phyloP scores from a whole-genome alignment of 2,329 filamentous ascomycete genomes.

The Penicillium freii region DNA sequence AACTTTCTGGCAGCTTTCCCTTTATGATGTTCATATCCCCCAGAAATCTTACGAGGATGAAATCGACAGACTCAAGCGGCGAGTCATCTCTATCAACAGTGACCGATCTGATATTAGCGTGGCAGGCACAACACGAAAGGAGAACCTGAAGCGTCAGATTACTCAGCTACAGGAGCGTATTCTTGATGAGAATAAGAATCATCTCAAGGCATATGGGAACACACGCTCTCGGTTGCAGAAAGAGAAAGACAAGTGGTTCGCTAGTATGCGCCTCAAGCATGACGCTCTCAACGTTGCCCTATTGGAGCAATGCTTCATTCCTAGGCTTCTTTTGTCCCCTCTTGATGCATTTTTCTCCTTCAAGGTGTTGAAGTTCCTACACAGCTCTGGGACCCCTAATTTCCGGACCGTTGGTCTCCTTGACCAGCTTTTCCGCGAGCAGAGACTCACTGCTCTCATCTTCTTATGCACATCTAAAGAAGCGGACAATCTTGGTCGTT shows the following conservation, averaged over 20 bases:
- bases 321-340: constrained; percentile 77
- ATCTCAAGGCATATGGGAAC: constrained; percentile 65
- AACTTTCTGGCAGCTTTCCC: constrained; percentile 86
- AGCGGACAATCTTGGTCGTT: constrained; percentile 87
- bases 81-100: constrained; percentile 64
- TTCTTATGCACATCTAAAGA: constrained; percentile 89
- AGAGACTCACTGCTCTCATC: constrained; percentile 76
- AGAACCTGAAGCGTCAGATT: constrained; percentile 67
- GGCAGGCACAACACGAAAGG: constrained; percentile 63
- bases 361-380: constrained; percentile 80
- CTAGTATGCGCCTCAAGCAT: constrained; percentile 60
- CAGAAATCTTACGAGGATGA: constrained; percentile 76
- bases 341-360: constrained; percentile 87
- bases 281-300: constrained; percentile 71
- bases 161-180: constrained; percentile 68
- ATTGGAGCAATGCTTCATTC: constrained; percentile 89
- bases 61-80: constrained; percentile 64
- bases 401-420: constrained; percentile 85
- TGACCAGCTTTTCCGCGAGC: constrained; percentile 78
- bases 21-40: constrained; percentile 77
- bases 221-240: constrained; percentile 68
- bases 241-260: constrained; percentile 78
- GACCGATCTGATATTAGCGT: constrained; percentile 72
- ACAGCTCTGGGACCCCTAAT: constrained; percentile 77
- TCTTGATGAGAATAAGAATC: constrained; percentile 69